A percentile compares a stretch with the other conserved stretches of the same genome.
Conservation (phyloP, 768 basidiomycete genomes). For the Amanita jacksonii region DNA sequence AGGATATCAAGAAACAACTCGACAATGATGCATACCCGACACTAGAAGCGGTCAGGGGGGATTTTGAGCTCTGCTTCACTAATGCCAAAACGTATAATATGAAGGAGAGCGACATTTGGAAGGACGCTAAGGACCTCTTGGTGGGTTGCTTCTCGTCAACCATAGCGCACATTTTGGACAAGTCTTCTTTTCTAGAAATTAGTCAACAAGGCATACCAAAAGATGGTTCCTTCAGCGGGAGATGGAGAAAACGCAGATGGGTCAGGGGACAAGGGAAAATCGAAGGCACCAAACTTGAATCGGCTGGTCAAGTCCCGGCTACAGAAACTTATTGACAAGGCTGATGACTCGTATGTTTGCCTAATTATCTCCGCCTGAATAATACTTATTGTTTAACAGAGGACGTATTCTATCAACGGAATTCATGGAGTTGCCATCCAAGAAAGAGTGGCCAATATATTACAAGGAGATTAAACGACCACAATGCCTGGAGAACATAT, state of each 20-base stretch:
- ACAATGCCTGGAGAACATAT: constrained; percentile 68
- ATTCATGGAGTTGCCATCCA: constrained; percentile 81
- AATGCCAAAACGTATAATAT: constrained; percentile 81
- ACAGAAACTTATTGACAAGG: constrained; percentile 64
- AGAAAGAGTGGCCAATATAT: constrained; percentile 70
- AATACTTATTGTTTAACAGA: constrained; percentile 24
- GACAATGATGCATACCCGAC: constrained; percentile 50
- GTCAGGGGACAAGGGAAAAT: constrained; percentile 30
- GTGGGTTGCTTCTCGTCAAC: constrained; percentile 30
- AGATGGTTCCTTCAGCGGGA: constrained; percentile 32
- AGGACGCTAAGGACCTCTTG: constrained; percentile 73
- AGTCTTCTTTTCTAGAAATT: constrained; percentile 30
- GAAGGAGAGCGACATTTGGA: constrained; percentile 69
- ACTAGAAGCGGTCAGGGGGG: constrained; percentile 56
- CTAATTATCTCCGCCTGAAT: neutral
- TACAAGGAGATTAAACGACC: constrained; percentile 75
- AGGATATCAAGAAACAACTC: constrained; percentile 79
- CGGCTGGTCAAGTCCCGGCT: constrained; percentile 59
- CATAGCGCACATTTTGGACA: neutral
- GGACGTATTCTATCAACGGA: constrained; percentile 59
- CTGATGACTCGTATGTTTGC: constrained; percentile 52
- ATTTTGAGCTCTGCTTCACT: constrained; percentile 70
- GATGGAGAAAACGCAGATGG: constrained; percentile 32
- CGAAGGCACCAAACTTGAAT: constrained; percentile 53
- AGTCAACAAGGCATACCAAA: constrained; percentile 37